Percentiles rank a stretch among this genome's conserved stretches.
phyloP scores from a whole-genome alignment of 2,329 filamentous ascomycete genomes.

The Arthrocladium fulminans region DNA sequence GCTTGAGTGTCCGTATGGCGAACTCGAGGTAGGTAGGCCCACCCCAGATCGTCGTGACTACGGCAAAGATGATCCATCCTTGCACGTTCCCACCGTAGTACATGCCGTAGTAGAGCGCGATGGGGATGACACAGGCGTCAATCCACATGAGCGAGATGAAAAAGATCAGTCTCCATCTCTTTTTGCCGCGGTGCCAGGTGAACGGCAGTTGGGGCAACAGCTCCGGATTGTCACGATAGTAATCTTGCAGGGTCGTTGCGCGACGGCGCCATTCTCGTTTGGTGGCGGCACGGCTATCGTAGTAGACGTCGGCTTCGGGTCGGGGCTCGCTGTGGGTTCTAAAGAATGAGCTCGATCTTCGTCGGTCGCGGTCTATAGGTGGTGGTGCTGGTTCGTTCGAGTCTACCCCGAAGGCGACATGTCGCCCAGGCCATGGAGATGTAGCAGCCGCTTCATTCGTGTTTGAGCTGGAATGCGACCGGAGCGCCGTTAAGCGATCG shows the following conservation, averaged over 20 bases:
- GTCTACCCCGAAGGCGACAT: conserved; percentile 1
- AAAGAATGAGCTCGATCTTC: conserved; percentile 11
- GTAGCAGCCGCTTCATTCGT: conserved; percentile 5
- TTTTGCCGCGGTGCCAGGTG: conserved; percentile 20
- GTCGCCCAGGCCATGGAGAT: not conserved
- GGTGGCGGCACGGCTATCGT: conserved; percentile 24
- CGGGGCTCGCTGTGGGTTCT: conserved; percentile 11
- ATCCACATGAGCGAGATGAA: conserved; percentile 21
- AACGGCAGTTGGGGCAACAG: conserved; percentile 24
- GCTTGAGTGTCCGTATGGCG: conserved; percentile 19
- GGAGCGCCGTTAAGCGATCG: conserved; percentile 10
- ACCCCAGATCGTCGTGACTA: conserved; percentile 24
- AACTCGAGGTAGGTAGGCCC: conserved; percentile 23
- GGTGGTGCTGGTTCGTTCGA: not conserved
- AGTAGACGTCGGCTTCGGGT: conserved; percentile 20
- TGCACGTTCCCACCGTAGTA: conserved; percentile 19
- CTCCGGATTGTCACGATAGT: conserved; percentile 20
- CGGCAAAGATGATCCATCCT: conserved; percentile 22
- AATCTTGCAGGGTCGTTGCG: conserved; percentile 22
- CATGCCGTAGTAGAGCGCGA: conserved; percentile 22
- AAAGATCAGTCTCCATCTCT: conserved; percentile 20
- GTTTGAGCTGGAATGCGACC: conserved; percentile 7
- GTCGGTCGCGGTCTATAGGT: not conserved
- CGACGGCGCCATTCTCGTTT: conserved; percentile 22
- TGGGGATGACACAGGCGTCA: conserved; percentile 22